Evolutionary conservation across 1,284 basidiomycete species (phyloP), one percentile per base, ranked within the genome.

Genomic region (Heliocybe sulcata): DNA sequence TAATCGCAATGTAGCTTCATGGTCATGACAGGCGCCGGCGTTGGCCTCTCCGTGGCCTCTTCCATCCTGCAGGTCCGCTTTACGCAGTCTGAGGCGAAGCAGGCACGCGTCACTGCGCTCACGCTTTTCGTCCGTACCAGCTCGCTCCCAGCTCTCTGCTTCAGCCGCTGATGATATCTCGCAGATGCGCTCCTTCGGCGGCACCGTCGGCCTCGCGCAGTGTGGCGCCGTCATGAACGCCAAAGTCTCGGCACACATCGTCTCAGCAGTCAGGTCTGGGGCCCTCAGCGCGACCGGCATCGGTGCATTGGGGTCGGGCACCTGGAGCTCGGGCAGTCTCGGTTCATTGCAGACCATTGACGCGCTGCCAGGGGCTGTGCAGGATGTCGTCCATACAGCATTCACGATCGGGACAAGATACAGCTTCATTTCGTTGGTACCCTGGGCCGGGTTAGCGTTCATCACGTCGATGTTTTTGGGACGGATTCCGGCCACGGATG

Each of bases 161-260:
- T 14, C 29, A n/a, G n/a, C n/a, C n/a, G 29, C 12, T 31, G 29
- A 4, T 31, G 29, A 12, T 20, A 45, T 26, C 29, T 0, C 23
- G 27, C 25, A 79, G 77, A 75, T 72, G 65, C 71, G 75, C 25
- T 64, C 74, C 0, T 66, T 79, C 25, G 78, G 79, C 27, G 78
- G 79, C 16, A 80, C 77, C 1, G 62, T 79, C 45, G 78, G 78
- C 27, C 69, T 80, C 27, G 77, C 79, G 0, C 77, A 79, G 58
- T 80, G 77, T 52, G 71, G 72, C 29, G 74, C 77, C 1, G 67
- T 80, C 29, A 68, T 80, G 54, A 72, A 72, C 58, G 66, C 69
- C 20, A 78, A 72, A 63, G 77, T 76, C 25, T 62, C 64, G 26
- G 27, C 60, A 10, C 69, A 69, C 54, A 64, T 81, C 57, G 23